Conservation (phyloP, 768 basidiomycete genomes). For the Kwoniella sp. region DNA sequence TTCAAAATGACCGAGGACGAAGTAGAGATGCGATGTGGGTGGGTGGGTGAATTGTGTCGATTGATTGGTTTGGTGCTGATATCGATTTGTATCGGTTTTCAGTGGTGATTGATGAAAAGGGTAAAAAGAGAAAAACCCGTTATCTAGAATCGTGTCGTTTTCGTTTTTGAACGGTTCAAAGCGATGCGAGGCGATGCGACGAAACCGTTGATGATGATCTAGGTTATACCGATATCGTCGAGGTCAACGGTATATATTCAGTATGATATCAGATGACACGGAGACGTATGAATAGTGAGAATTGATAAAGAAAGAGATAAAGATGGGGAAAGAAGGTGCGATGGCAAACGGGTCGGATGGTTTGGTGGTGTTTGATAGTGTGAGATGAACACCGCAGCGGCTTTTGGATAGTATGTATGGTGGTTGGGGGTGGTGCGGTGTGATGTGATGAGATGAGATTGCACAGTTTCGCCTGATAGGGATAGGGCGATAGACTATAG, state of each 20-base stretch:
- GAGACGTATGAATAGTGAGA: background rate
- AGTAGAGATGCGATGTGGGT: no score
- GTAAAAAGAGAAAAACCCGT: background rate
- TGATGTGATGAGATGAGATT: background rate
- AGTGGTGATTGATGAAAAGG: background rate
- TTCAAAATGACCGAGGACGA: background rate
- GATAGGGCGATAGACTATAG: background rate
- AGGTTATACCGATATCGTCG: no score
- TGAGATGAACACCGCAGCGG: no score
- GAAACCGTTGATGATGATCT: no score
- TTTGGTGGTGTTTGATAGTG: background rate
- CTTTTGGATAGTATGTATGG: no score
- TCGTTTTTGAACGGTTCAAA: no score
- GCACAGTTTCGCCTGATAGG: conserved; percentile 1
- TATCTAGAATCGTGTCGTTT: background rate
- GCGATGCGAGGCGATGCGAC: no score
- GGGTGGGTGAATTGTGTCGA: no score
- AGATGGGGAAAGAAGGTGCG: background rate
- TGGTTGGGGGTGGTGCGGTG: background rate
- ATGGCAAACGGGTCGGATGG: background rate
- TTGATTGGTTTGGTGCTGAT: background rate
- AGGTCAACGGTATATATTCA: background rate
- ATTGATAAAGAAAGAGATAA: background rate
- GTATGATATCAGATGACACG: background rate
- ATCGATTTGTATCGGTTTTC: no score